Evolutionary conservation across 305 asterid species (phyloP).

Genomic region (Plantago coronopus): DNA sequence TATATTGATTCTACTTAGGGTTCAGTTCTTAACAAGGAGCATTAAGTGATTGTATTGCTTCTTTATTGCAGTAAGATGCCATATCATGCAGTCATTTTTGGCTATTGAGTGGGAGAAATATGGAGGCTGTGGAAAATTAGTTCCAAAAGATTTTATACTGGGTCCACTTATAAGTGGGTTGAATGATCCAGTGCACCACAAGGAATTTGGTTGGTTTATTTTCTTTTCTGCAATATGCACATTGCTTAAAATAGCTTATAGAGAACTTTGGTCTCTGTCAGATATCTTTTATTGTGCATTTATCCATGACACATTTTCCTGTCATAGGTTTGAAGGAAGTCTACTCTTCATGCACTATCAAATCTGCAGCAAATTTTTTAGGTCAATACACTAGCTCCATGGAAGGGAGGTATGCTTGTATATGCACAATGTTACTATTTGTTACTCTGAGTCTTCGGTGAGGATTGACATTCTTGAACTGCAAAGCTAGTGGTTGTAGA

Average conservation of each 20-base stretch:
- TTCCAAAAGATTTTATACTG: constrained; percentile 65
- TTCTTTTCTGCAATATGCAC: constrained; percentile 4
- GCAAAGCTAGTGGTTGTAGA: background rate
- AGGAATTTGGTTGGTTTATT: constrained; percentile 73
- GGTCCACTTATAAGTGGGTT: constrained; percentile 76
- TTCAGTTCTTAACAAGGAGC: constrained; percentile 16
- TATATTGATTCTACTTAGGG: constrained; percentile 15
- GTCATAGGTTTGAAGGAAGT: constrained; percentile 68
- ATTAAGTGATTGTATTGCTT: constrained; percentile 18
- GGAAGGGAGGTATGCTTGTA: constrained; percentile 51
- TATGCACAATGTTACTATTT: constrained; percentile 10
- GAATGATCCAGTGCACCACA: constrained; percentile 94
- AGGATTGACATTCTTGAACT: constrained; percentile 13
- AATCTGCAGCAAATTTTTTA: constrained; percentile 65
- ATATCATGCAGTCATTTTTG: constrained; percentile 87
- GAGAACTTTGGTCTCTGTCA: constrained; percentile 16
- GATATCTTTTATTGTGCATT: constrained; percentile 16
- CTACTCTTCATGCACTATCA: constrained; percentile 66
- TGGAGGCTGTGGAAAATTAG: constrained; percentile 44
- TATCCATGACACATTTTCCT: constrained; percentile 2
- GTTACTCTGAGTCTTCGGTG: constrained; percentile 15
- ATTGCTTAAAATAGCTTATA: constrained; percentile 8
- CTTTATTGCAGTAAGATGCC: constrained; percentile 66
- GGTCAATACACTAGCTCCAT: constrained; percentile 52
- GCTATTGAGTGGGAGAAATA: constrained; percentile 56